Conservation (phyloP, 2,329 filamentous ascomycete species). For the Aulographum hederae region DNA sequence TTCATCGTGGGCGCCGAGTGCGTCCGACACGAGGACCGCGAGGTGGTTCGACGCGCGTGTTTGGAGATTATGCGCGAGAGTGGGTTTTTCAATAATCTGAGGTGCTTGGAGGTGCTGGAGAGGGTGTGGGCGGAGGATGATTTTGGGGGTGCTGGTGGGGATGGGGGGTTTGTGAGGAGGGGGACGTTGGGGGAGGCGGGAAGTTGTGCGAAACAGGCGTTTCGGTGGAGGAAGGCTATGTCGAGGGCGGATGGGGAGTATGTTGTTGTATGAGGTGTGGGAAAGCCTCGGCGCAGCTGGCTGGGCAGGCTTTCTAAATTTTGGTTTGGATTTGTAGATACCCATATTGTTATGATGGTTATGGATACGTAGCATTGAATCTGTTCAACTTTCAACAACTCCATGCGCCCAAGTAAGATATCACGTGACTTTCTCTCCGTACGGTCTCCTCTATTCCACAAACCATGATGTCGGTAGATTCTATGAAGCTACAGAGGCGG, state of each 20-base stretch:
- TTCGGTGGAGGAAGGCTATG: conserved; percentile 33
- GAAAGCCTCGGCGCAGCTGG: no score
- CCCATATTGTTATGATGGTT: no score
- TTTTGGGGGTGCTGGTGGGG: conserved; percentile 8
- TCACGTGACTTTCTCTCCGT: no score
- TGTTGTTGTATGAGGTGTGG: conserved; percentile 28
- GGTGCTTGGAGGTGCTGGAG: conserved; percentile 70
- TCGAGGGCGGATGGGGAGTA: conserved; percentile 31
- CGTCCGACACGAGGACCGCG: conserved; percentile 61
- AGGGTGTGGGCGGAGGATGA: conserved; percentile 54
- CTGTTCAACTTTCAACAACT: no score
- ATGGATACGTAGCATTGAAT: no score
- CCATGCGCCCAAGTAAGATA: no score
- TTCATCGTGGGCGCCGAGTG: conserved; percentile 85
- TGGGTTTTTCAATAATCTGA: conserved; percentile 86
- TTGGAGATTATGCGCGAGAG: conserved; percentile 73
- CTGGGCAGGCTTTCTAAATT: no score
- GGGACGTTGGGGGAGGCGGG: conserved; percentile 8
- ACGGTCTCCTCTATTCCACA: no score
- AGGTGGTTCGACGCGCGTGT: conserved; percentile 62
- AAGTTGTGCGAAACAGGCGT: conserved; percentile 19
- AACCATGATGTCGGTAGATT: no score
- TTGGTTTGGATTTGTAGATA: no score
- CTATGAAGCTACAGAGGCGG: no score
- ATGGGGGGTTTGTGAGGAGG: conserved; percentile 7